Percentiles rank a stretch among this genome's conserved stretches.
phyloP scores from a whole-genome alignment of 176 grass and related monocot genomes.

The Melocanna baccifera region DNA sequence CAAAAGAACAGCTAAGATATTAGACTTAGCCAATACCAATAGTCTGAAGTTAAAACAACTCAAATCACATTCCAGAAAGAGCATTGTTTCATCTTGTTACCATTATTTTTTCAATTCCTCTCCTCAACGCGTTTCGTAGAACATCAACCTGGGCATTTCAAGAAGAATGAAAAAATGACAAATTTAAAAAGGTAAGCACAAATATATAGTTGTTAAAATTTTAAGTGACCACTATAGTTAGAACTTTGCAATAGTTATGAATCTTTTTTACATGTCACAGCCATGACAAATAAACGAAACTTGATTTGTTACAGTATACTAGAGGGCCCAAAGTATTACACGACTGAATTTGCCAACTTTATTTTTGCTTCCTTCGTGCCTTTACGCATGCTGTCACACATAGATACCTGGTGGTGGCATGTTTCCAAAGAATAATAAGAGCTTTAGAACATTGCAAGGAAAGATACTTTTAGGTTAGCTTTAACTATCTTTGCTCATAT shows the following conservation, averaged over 20 bases:
- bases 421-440: neutral
- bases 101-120: slow-evolving; percentile 62
- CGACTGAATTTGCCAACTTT: slow-evolving; percentile 10
- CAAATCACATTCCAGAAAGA: slow-evolving; percentile 2
- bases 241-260: neutral
- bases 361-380: slow-evolving; percentile 13
- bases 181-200: slow-evolving; percentile 1
- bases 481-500: neutral
- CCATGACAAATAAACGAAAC: neutral
- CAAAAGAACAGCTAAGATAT: slow-evolving; percentile 5
- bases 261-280: neutral
- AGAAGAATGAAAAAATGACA: slow-evolving; percentile 12
- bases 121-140: slow-evolving; percentile 50
- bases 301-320: neutral
- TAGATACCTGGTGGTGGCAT: slow-evolving; percentile 19
- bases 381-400: slow-evolving; percentile 19
- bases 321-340: slow-evolving; percentile 11
- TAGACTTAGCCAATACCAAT: slow-evolving; percentile 16
- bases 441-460: neutral
- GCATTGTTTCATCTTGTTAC: slow-evolving; percentile 27
- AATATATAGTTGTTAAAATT: neutral
- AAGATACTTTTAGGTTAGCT: neutral
- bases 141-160: slow-evolving; percentile 43
- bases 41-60: neutral
- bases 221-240: neutral